Conservation (phyloP, 1,284 basidiomycete genomes). For the Pseudozyma tsukubaensis region DNA sequence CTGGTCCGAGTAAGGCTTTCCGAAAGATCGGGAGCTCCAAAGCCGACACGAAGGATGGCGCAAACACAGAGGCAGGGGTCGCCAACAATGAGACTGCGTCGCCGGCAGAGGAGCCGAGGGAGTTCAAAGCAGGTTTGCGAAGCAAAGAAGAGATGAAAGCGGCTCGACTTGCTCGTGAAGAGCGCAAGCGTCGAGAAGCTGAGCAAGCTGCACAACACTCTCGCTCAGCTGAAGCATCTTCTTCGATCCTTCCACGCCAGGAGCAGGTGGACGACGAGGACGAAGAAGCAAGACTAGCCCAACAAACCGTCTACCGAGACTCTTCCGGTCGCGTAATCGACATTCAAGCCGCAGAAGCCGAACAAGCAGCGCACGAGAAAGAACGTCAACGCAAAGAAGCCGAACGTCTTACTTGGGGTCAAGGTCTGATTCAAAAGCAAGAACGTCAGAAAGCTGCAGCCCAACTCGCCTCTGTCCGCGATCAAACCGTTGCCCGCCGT, state of each 20-base stretch:
- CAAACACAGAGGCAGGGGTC: background rate
- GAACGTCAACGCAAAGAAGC: slow-evolving; percentile 73
- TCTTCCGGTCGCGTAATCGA: slow-evolving; percentile 87
- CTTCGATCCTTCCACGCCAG: background rate
- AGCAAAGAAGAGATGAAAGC: slow-evolving; percentile 56
- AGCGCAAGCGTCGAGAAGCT: slow-evolving; percentile 9
- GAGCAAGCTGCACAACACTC: background rate
- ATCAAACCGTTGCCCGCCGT: slow-evolving; percentile 12
- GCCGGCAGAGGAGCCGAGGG: background rate
- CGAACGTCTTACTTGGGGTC: slow-evolving; percentile 95
- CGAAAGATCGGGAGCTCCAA: slow-evolving; percentile 23
- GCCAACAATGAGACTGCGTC: background rate
- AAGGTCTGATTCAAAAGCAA: slow-evolving; percentile 79
- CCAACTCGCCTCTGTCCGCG: slow-evolving; percentile 10
- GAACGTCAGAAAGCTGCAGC: slow-evolving; percentile 73
- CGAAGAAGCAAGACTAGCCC: slow-evolving; percentile 69
- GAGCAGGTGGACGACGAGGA: slow-evolving; percentile 70
- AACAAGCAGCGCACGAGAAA: slow-evolving; percentile 74
- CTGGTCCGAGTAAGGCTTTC: slow-evolving; percentile 21
- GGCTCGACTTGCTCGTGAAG: slow-evolving; percentile 41
- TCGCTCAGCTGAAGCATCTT: too few relatives aligned
- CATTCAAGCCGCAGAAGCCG: slow-evolving; percentile 82
- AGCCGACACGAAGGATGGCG: background rate
- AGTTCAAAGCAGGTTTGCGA: slow-evolving; percentile 47
- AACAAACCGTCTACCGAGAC: slow-evolving; percentile 95